Percentiles rank a stretch among this genome's conserved stretches.
Evolutionary conservation across 2,329 filamentous ascomycete genomes (phyloP).

Genomic region (Fusarium sp.): DNA sequence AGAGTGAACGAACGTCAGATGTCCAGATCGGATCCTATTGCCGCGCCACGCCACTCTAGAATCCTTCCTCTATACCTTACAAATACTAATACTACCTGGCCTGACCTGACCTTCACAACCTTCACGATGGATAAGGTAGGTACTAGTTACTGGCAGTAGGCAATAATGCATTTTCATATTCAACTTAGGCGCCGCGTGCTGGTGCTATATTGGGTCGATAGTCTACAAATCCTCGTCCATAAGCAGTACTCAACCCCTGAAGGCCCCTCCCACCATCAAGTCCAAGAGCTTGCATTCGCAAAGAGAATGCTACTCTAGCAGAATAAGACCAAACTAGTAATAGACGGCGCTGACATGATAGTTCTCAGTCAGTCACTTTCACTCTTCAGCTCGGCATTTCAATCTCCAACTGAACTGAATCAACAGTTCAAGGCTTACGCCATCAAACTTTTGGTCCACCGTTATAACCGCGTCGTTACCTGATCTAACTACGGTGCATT

Average conservation of each 20-base stretch:
- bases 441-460: constrained; percentile 20
- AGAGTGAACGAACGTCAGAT: constrained; percentile 11
- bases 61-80: background rate
- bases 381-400: constrained; percentile 7
- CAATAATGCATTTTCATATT: constrained; percentile 3
- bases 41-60: constrained; percentile 16
- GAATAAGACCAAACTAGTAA: background rate
- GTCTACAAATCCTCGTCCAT: constrained; percentile 14
- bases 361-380: background rate
- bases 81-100: background rate
- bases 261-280: constrained; percentile 9
- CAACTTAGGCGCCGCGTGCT: constrained; percentile 19
- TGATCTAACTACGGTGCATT: constrained; percentile 23
- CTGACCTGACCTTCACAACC: background rate
- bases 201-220: constrained; percentile 22
- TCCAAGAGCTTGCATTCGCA: background rate
- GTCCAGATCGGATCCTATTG: constrained; percentile 6
- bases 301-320: constrained; percentile 12
- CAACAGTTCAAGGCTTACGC: constrained; percentile 4
- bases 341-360: constrained; percentile 2
- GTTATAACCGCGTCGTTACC: constrained; percentile 15
- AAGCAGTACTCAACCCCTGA: constrained; percentile 4
- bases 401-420: constrained; percentile 13
- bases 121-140: background rate
- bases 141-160: too few relatives aligned